Percentiles rank a stretch among this genome's conserved stretches.
Evolutionary conservation across 495 filamentous ascomycete species (phyloP).

Genomic region (Talaromyces ruber): DNA sequence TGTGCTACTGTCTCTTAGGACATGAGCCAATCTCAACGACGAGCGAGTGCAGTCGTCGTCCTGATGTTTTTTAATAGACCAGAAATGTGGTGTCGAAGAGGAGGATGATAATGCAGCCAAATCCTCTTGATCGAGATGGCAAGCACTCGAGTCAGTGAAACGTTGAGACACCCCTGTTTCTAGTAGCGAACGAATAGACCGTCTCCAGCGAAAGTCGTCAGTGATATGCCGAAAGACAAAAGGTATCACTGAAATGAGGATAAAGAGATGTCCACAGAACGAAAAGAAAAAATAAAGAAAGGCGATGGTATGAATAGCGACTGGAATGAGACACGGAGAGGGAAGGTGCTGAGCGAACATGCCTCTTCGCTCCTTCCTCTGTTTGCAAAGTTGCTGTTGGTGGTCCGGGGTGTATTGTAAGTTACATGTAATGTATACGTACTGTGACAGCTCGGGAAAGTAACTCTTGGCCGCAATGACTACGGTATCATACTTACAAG

Average conservation of each 20-base stretch:
- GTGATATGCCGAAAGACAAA: neutral
- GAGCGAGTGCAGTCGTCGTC: slow-evolving; percentile 1
- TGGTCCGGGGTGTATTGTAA: neutral
- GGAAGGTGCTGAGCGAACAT: neutral
- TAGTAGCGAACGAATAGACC: neutral
- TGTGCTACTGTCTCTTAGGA: neutral
- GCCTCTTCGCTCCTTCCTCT: slow-evolving; percentile 1
- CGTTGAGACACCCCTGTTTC: neutral
- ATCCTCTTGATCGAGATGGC: neutral
- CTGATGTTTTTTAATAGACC: neutral
- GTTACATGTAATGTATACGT: neutral
- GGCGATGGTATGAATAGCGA: neutral
- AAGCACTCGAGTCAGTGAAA: neutral
- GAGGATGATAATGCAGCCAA: neutral
- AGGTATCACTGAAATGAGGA: neutral
- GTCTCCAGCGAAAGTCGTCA: slow-evolving; percentile 3
- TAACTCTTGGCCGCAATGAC: neutral
- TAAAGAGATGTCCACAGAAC: neutral
- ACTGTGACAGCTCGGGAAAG: neutral
- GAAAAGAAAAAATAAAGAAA: slow-evolving; percentile 3
- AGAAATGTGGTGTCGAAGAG: neutral
- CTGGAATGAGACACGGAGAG: neutral
- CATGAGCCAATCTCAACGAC: slow-evolving; percentile 1
- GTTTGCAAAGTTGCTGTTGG: neutral
- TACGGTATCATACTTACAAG: neutral